phyloP scores from a whole-genome alignment of 495 filamentous ascomycete species.

The Penicillium simplicissimum region DNA sequence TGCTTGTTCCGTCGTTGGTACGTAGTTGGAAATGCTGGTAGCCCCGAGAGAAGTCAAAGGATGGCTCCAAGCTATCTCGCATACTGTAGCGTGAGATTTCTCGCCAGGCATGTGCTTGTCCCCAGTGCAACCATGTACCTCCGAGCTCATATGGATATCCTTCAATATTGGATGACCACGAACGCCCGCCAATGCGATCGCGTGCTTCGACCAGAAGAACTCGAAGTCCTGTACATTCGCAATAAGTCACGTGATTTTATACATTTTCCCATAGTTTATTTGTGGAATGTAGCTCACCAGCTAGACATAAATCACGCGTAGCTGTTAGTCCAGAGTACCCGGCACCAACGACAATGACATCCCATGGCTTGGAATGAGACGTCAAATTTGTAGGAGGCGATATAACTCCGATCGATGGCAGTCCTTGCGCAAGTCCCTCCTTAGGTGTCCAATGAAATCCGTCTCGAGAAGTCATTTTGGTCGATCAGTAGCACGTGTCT shows the following conservation, averaged over 20 bases:
- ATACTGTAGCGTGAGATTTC: conserved; percentile 27
- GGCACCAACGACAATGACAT: conserved; percentile 30
- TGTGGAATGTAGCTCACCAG: conserved; percentile 6
- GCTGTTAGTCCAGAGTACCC: conserved; percentile 33
- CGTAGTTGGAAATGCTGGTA: conserved; percentile 26
- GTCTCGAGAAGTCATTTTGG: conserved; percentile 25
- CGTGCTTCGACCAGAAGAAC: conserved; percentile 39
- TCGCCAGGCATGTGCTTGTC: conserved; percentile 26
- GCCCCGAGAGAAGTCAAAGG: conserved; percentile 24
- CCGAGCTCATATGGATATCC: conserved; percentile 35
- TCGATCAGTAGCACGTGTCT: neutral
- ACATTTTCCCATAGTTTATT: neutral
- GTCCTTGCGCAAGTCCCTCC: conserved; percentile 18
- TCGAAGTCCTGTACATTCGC: conserved; percentile 16
- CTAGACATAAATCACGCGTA: conserved; percentile 21
- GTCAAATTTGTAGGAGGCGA: conserved; percentile 21
- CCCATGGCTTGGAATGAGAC: conserved; percentile 1
- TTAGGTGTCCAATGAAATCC: conserved; percentile 28
- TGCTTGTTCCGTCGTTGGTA: conserved; percentile 10
- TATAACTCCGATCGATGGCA: conserved; percentile 23
- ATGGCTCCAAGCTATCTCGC: conserved; percentile 17
- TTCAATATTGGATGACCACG: conserved; percentile 30
- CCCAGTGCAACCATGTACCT: conserved; percentile 38
- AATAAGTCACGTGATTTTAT: neutral
- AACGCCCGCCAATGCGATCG: conserved; percentile 38